Evolutionary conservation across 768 basidiomycete species (phyloP), one percentile per base, ranked within the genome.

Genomic region (Arthromyces matolae): DNA sequence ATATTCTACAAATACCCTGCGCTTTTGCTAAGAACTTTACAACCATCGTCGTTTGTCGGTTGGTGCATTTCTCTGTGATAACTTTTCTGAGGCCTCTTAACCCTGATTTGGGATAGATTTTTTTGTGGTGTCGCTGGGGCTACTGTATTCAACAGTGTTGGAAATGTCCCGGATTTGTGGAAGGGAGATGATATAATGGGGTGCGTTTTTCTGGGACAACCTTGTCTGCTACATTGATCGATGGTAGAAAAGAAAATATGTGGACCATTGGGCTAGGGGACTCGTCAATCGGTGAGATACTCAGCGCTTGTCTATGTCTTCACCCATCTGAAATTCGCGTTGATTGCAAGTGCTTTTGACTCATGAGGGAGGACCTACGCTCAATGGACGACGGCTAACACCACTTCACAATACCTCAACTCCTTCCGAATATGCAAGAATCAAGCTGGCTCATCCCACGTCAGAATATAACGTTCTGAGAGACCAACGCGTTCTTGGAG

Each of bases 111-210:
- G 14, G 31, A 29, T 32, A 59, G 58, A n/a, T 19, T 53, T 10
- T 44, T 57, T 6, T 59, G 58, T 39, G 58, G 55, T 7, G 43
- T 59, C 10, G 18, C 41, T 8, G 58, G 58, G 13, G 51, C 58
- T 3, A 45, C 58, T 3, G 35, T 55, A n/a, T 45, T 57, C 18
- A 59, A 54, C 25, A 51, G 53, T 42, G 53, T 59, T n/a, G 58
- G 53, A 2, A 54, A 53, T 32, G 53, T 59, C 19, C 58, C 58
- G 10, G 58, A 59, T 39, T 13, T 59, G 23, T 59, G 58, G 58
- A 52, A 50, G 33, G 49, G 49, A 3, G 51, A 59, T 36, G 58
- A 59, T 10, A 29, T 55, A 8, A 27, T 18, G 16, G 49, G 51
- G 58, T 49, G 31, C 32, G 36, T 45, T 46, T 13, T 20, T 49